A percentile compares a stretch with the other conserved stretches of the same genome.
These are phyloP conservation scores for Trichoderma endophyticum DNA, from an alignment of 2,329 filamentous ascomycete species.

Conservation along the genomic window DNA sequence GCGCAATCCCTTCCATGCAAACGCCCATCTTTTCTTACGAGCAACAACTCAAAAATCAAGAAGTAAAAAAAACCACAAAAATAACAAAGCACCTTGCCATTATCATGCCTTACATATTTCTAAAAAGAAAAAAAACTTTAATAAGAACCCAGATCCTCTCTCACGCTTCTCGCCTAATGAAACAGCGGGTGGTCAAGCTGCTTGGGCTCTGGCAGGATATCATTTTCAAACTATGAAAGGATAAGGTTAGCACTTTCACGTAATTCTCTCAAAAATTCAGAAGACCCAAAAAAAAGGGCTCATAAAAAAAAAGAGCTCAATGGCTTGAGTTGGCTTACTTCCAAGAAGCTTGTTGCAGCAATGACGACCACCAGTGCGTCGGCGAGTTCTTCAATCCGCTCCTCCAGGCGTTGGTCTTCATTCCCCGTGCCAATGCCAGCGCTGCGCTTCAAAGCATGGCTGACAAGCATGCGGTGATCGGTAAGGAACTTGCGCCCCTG, in stretches of 20 bases:
- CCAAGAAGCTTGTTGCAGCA: slow-evolving; percentile 76
- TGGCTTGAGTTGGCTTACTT: slow-evolving; percentile 55
- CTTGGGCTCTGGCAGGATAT: slow-evolving; percentile 34
- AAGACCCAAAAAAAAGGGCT: background rate
- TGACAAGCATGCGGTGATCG: slow-evolving; percentile 78
- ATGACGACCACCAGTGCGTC: slow-evolving; percentile 84
- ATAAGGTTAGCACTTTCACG: background rate
- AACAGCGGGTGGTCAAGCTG: slow-evolving; percentile 37
- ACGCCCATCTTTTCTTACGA: background rate
- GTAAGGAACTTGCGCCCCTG: slow-evolving; percentile 77
- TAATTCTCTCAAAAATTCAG: background rate
- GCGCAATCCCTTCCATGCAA: background rate
- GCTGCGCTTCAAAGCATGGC: slow-evolving; percentile 86
- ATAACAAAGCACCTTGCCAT: background rate
- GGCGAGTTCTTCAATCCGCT: slow-evolving; percentile 71
- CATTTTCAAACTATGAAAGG: slow-evolving; percentile 39
- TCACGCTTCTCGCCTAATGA: slow-evolving; percentile 27
- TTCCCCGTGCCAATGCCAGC: slow-evolving; percentile 65
- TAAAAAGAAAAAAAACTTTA: background rate
- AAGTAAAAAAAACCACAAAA: background rate
- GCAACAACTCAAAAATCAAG: background rate
- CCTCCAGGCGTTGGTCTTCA: slow-evolving; percentile 45
- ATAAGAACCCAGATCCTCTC: background rate
- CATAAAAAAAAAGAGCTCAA: background rate
- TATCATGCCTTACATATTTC: slow-evolving; percentile 6